phyloP scores from a whole-genome alignment of 345 rosid species.

The Aquilaria malaccensis region DNA sequence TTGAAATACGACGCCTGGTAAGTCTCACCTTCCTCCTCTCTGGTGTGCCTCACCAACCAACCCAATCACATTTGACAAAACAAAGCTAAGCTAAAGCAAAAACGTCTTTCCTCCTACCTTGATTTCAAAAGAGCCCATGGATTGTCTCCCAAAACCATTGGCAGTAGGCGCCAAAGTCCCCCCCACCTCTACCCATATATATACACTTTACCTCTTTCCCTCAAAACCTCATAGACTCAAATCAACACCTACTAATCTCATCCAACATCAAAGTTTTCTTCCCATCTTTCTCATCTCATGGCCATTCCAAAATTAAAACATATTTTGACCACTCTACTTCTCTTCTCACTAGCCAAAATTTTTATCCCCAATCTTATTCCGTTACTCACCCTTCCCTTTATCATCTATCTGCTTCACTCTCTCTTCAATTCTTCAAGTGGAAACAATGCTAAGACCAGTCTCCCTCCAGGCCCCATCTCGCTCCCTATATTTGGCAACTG shows the following conservation, averaged over 20 bases:
- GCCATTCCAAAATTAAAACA: background rate
- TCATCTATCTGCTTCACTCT: background rate
- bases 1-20: too few species aligned
- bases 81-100: background rate
- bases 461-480: constrained; percentile 44
- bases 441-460: background rate
- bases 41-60: background rate
- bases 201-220: background rate
- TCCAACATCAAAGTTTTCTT: background rate
- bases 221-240: background rate
- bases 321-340: background rate
- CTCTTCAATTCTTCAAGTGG: constrained; percentile 6
- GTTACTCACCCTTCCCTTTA: constrained; percentile 1
- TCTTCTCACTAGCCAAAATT: constrained; percentile 6
- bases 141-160: constrained; percentile 12
- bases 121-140: constrained; percentile 15
- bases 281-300: background rate
- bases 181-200: background rate
- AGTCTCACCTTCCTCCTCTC: too few species aligned
- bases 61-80: constrained; percentile 9
- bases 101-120: constrained; percentile 13
- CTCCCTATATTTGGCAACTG: constrained; percentile 55
- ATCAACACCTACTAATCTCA: background rate
- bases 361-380: background rate
- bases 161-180: constrained; percentile 8